phyloP scores from a whole-genome alignment of 2,329 filamentous ascomycete genomes.

The Neopestalotiopsis clavispora region DNA sequence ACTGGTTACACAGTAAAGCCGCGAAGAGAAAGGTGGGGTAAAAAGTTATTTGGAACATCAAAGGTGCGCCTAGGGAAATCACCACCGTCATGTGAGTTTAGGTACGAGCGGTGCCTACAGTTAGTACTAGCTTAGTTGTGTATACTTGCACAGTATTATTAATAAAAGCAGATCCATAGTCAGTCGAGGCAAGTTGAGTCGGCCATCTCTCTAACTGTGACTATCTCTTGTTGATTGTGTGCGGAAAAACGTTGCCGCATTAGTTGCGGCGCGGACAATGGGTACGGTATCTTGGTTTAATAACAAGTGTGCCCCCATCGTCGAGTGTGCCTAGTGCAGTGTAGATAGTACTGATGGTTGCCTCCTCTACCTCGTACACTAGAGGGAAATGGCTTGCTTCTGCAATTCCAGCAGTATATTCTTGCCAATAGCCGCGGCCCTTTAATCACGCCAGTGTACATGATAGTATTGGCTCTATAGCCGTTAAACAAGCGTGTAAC shows the following conservation, averaged over 20 bases:
- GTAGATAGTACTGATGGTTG: no score
- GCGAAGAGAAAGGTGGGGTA: slow-evolving; percentile 9
- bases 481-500: no score
- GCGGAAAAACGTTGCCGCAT: not conserved
- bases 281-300: not conserved
- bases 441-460: not conserved
- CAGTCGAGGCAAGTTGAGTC: no score
- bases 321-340: no score
- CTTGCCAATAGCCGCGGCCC: not conserved
- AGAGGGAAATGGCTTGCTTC: not conserved
- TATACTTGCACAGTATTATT: not conserved
- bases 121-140: not conserved
- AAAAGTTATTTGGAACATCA: not conserved
- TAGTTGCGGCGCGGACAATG: not conserved
- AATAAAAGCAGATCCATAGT: no score
- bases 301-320: not conserved
- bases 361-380: no score
- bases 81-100: not conserved
- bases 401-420: not conserved
- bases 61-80: not conserved
- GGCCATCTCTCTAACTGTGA: no score
- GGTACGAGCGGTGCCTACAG: not conserved
- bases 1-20: not conserved
- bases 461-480: no score
- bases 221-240: not conserved